A percentile compares a stretch with the other conserved stretches of the same genome.
phyloP scores from a whole-genome alignment of 768 basidiomycete genomes.

The Gymnopilus junonius region DNA sequence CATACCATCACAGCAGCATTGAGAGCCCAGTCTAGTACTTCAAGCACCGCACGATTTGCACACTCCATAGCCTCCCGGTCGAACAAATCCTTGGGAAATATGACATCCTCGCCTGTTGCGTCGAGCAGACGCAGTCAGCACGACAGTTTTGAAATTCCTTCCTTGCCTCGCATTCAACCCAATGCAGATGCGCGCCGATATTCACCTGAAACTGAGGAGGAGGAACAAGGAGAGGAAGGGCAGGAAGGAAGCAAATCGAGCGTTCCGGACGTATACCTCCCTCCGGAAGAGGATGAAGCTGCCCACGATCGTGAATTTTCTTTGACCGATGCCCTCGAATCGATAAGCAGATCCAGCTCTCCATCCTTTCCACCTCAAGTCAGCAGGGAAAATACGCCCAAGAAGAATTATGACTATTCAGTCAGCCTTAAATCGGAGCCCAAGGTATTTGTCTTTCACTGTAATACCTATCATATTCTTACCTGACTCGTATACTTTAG shows the following conservation, averaged over 20 bases:
- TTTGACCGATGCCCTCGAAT: constrained; percentile 59
- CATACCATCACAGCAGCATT: constrained; percentile 50
- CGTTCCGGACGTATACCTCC: constrained; percentile 57
- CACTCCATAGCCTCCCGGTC: constrained; percentile 55
- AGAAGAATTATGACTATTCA: constrained; percentile 62
- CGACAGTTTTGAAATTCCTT: constrained; percentile 69
- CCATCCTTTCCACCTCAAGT: constrained; percentile 46
- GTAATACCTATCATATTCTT: neutral
- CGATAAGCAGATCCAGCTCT: constrained; percentile 58
- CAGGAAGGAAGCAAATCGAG: constrained; percentile 52
- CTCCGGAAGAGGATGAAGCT: constrained; percentile 47
- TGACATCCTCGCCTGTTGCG: constrained; percentile 32
- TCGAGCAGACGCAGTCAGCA: constrained; percentile 36
- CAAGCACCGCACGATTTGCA: constrained; percentile 53
- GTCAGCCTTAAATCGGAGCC: constrained; percentile 63
- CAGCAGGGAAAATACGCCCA: constrained; percentile 45
- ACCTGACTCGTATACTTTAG: constrained; percentile 37
- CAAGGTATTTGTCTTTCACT: constrained; percentile 45
- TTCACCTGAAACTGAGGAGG: constrained; percentile 39
- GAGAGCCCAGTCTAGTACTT: constrained; percentile 47
- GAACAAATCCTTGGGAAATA: constrained; percentile 49
- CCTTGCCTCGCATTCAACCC: constrained; percentile 46
- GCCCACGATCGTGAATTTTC: constrained; percentile 50
- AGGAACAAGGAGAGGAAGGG: constrained; percentile 23
- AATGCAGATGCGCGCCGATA: constrained; percentile 35